Conservation (phyloP, 805 yeast genomes). For the Schwanniomyces polymorphus region DNA sequence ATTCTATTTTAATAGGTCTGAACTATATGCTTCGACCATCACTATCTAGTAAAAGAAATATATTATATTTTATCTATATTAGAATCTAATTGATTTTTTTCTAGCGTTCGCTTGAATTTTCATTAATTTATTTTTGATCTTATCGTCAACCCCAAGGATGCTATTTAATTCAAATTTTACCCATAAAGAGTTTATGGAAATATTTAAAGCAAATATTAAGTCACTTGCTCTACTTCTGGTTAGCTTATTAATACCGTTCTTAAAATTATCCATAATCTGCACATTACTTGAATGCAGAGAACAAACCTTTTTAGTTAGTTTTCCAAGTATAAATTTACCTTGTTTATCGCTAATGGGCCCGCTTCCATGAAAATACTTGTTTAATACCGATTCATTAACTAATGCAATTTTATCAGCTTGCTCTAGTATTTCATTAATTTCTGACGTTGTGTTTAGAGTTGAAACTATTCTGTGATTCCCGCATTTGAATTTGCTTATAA, state of each 20-base stretch:
- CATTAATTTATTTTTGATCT: background rate
- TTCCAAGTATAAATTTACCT: conserved; percentile 5
- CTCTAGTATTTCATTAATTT: conserved; percentile 14
- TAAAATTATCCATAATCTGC: conserved; percentile 8
- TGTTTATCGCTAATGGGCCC: conserved; percentile 14
- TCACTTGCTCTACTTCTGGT: conserved; percentile 14
- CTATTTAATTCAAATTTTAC: conserved; percentile 31
- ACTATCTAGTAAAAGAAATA: no score
- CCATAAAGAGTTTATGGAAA: conserved; percentile 22
- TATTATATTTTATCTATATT: background rate
- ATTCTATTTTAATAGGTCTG: no score
- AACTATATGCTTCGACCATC: no score
- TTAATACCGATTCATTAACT: background rate
- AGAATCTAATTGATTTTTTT: background rate
- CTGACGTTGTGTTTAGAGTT: conserved; percentile 6
- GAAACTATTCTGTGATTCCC: conserved; percentile 9
- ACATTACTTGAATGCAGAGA: conserved; percentile 5
- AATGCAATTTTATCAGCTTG: conserved; percentile 15
- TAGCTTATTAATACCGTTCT: conserved; percentile 9
- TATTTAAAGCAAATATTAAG: conserved; percentile 30
- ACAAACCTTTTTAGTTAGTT: conserved; percentile 8
- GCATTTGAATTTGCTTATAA: conserved; percentile 20
- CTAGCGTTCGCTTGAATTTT: background rate
- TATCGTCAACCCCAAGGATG: conserved; percentile 23
- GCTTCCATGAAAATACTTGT: background rate